Evolutionary conservation across 352 stramenopile genomes (phyloP), one percentile per base, ranked within the genome.

Genomic region (Globisporangium irregulare): DNA sequence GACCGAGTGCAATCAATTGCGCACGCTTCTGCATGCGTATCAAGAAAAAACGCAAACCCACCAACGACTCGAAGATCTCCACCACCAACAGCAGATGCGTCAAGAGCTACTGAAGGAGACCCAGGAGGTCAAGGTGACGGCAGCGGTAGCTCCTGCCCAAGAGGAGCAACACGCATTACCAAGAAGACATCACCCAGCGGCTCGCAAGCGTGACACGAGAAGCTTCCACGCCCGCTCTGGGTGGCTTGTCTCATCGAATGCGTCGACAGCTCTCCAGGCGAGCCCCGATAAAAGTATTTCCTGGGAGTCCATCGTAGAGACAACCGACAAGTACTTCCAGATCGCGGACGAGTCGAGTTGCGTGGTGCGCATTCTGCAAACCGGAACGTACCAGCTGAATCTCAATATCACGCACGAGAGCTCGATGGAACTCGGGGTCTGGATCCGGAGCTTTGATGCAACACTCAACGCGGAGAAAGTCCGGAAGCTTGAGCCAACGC

Each of bases 301-400:
- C 48, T 78, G 41, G 65, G 46, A 64, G 9, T 34, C 24, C 15
- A 25, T 66, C 1, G 14, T 56, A 20, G 43, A 66, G n/a, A n/a
- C 43, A 15, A 29, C 46, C 8, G 57, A 66, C 3, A 29, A n/a
- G 22, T 66, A 56, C 27, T 65, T 60, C 36, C 24, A 55, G 20
- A 27, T 66, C 15, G 4, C 48, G 7, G 57, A 66, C 18, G 34
- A 55, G 1, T 4, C 48, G 48, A 36, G n/a, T 43, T 57, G 50
- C 20, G 51, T 57, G 7, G 64, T 83, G 51, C 54, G 24, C 1
- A 54, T 81, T 25, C 56, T 72, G 27, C 71, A 75, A 59, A 66
- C 64, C 6, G 79, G 79, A 1, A 67, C 73, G 32, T 87, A 87
- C 54, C 77, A 87, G 67, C 62, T 84, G 4, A 87, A 83, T 43